A percentile compares a stretch with the other conserved stretches of the same genome.
Evolutionary conservation across 768 basidiomycete species (phyloP).

Genomic region (Glaciozyma martinii): DNA sequence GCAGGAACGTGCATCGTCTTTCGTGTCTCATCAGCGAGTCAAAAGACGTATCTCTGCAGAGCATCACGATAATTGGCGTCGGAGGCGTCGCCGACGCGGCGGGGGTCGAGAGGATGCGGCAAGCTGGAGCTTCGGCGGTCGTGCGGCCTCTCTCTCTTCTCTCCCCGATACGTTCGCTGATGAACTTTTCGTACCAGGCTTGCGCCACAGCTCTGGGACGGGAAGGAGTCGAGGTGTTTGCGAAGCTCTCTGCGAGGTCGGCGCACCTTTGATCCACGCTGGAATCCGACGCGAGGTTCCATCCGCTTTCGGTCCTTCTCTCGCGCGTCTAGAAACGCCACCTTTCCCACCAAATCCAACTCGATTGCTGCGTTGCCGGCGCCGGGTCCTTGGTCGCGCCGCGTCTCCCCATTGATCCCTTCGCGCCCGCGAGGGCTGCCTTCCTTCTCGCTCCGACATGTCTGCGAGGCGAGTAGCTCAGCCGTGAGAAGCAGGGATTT

Average conservation of each 20-base stretch:
- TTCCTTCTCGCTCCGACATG: no score
- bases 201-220: conserved; percentile 50
- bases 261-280: no score
- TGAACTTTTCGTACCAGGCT: conserved; percentile 38
- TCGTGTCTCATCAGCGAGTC: conserved; percentile 47
- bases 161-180: background rate
- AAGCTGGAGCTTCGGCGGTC: conserved; percentile 63
- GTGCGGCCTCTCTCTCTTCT: background rate
- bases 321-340: no score
- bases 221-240: conserved; percentile 44
- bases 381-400: no score
- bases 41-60: conserved; percentile 43
- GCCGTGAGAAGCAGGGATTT: no score
- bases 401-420: no score
- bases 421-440: no score
- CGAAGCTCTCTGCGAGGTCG: conserved; percentile 21
- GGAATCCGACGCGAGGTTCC: no score
- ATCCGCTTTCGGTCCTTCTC: no score
- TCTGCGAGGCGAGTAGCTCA: no score
- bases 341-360: no score
- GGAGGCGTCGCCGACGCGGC: conserved; percentile 64
- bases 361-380: no score
- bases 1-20: conserved; percentile 46
- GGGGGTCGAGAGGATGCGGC: conserved; percentile 59
- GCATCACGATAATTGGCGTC: conserved; percentile 63